These are phyloP conservation scores for Leccinum fuscescens DNA, from an alignment of 1,284 basidiomycete species.

Conservation along the genomic window DNA sequence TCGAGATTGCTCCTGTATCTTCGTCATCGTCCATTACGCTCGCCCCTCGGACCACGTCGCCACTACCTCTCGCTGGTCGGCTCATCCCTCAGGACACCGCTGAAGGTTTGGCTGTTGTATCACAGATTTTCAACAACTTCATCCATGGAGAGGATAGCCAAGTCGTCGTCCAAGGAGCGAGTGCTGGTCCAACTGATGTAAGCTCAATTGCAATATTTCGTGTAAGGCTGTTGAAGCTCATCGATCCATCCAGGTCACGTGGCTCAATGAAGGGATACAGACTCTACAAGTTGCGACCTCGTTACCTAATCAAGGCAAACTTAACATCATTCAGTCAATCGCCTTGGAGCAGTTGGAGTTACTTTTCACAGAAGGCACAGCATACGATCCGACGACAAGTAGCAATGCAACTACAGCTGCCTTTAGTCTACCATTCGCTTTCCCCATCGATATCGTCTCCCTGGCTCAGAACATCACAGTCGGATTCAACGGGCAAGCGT, in stretches of 20 bases:
- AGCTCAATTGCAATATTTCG: conserved; percentile 14
- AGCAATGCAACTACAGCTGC: conserved; percentile 60
- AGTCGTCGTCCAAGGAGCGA: conserved; percentile 61
- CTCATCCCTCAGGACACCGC: conserved; percentile 59
- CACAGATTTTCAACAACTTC: conserved; percentile 71
- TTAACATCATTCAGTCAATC: conserved; percentile 68
- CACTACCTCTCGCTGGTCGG: conserved; percentile 60
- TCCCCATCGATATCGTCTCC: conserved; percentile 67
- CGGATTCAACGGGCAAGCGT: conserved; percentile 51
- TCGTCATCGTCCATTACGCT: conserved; percentile 52
- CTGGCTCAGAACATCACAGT: conserved; percentile 64
- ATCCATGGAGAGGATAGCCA: conserved; percentile 66
- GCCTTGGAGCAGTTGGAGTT: conserved; percentile 62
- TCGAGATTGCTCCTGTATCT: conserved; percentile 60
- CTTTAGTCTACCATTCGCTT: conserved; percentile 70
- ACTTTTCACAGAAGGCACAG: conserved; percentile 54
- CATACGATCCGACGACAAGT: conserved; percentile 59
- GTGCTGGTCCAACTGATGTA: conserved; percentile 62
- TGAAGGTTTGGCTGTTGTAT: conserved; percentile 59
- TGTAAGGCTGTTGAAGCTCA: conserved; percentile 7
- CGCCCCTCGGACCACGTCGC: conserved; percentile 52
- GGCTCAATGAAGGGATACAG: conserved; percentile 78
- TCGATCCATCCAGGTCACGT: conserved; percentile 49
- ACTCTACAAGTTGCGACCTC: conserved; percentile 58
- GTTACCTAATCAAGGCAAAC: conserved; percentile 63